Percentiles rank a stretch among this genome's conserved stretches.
Conservation (phyloP, 1,284 basidiomycete genomes). For the Xerocomus amazonicus region DNA sequence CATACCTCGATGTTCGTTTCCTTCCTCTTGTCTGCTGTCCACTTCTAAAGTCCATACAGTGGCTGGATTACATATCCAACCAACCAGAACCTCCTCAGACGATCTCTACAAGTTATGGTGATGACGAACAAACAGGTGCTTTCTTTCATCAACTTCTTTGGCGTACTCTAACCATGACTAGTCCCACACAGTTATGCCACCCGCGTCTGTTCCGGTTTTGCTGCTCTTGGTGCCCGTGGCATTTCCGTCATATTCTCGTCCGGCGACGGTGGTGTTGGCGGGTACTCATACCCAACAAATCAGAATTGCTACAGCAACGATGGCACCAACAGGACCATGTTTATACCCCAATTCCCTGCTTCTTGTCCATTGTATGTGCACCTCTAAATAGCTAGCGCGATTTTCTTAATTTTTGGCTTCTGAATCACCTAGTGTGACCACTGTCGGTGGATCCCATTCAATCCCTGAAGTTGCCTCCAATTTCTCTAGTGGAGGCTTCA, state of each 20-base stretch:
- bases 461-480: constrained; percentile 54
- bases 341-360: constrained; percentile 58
- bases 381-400: background rate
- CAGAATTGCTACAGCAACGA: constrained; percentile 59
- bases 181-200: constrained; percentile 60
- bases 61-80: constrained; percentile 55
- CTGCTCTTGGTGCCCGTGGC: constrained; percentile 57
- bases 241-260: constrained; percentile 59
- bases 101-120: constrained; percentile 44
- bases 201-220: constrained; percentile 62
- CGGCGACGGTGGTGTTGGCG: constrained; percentile 69
- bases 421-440: too few relatives aligned
- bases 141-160: background rate
- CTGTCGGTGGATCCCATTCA: constrained; percentile 8
- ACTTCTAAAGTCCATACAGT: constrained; percentile 34
- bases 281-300: constrained; percentile 45
- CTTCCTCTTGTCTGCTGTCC: background rate
- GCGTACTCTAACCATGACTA: constrained; percentile 19
- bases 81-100: constrained; percentile 33
- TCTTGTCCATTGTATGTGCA: constrained; percentile 40
- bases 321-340: constrained; percentile 48
- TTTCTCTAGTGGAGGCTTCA: constrained; percentile 69
- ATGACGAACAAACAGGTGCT: constrained; percentile 62
- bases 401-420: background rate
- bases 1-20: constrained; percentile 48